Evolutionary conservation across 2,329 filamentous ascomycete species (phyloP).

Genomic region (Fusarium dimerum): DNA sequence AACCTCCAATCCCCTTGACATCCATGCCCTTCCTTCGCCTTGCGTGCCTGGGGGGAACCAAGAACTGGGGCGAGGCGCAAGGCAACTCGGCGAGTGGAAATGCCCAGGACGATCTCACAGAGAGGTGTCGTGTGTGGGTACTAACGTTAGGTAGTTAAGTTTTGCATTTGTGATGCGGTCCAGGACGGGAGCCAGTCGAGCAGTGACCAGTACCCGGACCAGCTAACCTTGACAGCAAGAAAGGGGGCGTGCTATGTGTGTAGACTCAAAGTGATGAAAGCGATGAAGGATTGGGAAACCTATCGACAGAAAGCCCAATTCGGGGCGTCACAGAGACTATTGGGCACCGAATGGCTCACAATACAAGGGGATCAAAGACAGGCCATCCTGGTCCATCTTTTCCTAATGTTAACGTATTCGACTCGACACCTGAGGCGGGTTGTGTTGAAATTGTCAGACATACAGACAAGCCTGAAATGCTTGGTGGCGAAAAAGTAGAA

Average conservation of each 20-base stretch:
- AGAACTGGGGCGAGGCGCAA: constrained; percentile 20
- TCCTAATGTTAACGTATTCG: too few relatives aligned
- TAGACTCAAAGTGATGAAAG: too few relatives aligned
- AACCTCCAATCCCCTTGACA: neutral
- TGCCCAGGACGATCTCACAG: neutral
- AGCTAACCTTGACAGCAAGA: constrained; percentile 16
- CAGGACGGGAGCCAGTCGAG: neutral
- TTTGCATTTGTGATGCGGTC: neutral
- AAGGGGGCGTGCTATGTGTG: constrained; percentile 2
- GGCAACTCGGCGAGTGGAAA: constrained; percentile 13
- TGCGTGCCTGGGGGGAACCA: constrained; percentile 24
- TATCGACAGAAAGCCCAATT: too few relatives aligned
- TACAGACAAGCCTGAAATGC: neutral
- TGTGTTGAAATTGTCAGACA: neutral
- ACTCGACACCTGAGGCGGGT: too few relatives aligned
- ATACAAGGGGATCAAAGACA: neutral
- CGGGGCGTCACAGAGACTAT: constrained; percentile 25
- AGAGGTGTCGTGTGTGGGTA: neutral
- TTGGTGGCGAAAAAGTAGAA: neutral
- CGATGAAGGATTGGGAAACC: neutral
- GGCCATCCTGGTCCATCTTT: neutral
- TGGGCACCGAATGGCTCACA: constrained; percentile 23
- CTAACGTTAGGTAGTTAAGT: neutral
- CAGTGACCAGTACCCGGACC: constrained; percentile 7
- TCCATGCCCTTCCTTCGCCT: constrained; percentile 5